Percentiles rank a stretch among this genome's conserved stretches.
Evolutionary conservation across 108 stramenopile genomes (phyloP).

Genomic region (Skeletonema marinoi): DNA sequence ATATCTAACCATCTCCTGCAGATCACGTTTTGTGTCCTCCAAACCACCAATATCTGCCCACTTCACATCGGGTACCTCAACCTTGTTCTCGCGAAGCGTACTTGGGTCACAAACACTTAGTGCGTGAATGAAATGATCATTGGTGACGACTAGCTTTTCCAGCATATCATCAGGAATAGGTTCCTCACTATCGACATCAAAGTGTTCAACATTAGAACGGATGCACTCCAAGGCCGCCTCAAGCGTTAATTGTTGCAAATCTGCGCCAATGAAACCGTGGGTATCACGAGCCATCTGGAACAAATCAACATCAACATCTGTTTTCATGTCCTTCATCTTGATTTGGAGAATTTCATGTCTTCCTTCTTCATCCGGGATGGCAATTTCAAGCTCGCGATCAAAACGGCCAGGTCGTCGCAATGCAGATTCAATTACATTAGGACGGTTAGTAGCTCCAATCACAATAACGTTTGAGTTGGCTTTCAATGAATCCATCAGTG

Average conservation of each 20-base stretch:
- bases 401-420: constrained; percentile 96
- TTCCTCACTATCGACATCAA: constrained; percentile 88
- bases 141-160: constrained; percentile 81
- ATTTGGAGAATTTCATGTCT: constrained; percentile 95
- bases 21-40: constrained; percentile 98
- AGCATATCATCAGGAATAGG: constrained; percentile 76
- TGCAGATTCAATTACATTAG: constrained; percentile 96
- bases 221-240: constrained; percentile 97
- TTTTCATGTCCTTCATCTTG: constrained; percentile 95
- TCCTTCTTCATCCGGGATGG: constrained; percentile 98
- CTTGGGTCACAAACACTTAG: constrained; percentile 88
- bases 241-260: constrained; percentile 94
- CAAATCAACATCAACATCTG: constrained; percentile 83
- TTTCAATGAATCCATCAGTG: constrained; percentile 98
- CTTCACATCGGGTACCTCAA: constrained; percentile 92
- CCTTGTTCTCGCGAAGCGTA: constrained; percentile 87
- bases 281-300: constrained; percentile 93
- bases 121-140: constrained; percentile 93
- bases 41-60: constrained; percentile 99
- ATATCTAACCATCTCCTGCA: constrained; percentile 98
- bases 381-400: constrained; percentile 98
- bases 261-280: constrained; percentile 98
- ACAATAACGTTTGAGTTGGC: constrained; percentile 95
- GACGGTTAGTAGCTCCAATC: constrained; percentile 97
- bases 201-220: constrained; percentile 81